A percentile compares a stretch with the other conserved stretches of the same genome.
Evolutionary conservation across 2,329 filamentous ascomycete genomes (phyloP).

Genomic region (Macrophomina pseudophaseolina): DNA sequence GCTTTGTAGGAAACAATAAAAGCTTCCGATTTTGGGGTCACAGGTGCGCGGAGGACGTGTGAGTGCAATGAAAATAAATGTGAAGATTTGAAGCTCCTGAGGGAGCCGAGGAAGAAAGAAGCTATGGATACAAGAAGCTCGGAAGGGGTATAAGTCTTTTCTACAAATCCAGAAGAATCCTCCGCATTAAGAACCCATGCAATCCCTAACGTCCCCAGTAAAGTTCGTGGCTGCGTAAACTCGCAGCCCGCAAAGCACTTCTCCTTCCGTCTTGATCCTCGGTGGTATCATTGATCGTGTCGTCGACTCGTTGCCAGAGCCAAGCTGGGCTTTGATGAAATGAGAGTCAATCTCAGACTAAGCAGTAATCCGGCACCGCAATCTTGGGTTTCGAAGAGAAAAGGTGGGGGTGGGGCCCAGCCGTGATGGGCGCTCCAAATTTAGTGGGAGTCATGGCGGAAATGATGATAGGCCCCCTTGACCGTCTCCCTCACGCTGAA

Average conservation of each 20-base stretch:
- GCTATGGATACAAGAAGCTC: slow-evolving; percentile 22
- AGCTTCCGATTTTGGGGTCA: not conserved
- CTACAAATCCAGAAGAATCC: slow-evolving; percentile 12
- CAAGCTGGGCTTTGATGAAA: slow-evolving; percentile 16
- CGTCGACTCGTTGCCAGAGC: slow-evolving; percentile 26
- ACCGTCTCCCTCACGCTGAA: slow-evolving; percentile 45
- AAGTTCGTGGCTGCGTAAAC: not conserved
- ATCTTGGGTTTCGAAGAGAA: slow-evolving; percentile 17
- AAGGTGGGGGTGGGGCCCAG: not conserved
- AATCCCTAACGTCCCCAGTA: slow-evolving; percentile 13
- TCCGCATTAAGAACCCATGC: slow-evolving; percentile 22
- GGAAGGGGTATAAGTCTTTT: slow-evolving; percentile 20
- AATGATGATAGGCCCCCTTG: slow-evolving; percentile 32
- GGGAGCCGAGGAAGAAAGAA: slow-evolving; percentile 3
- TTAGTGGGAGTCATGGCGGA: slow-evolving; percentile 20
- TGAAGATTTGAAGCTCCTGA: not conserved
- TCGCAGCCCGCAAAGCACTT: not conserved
- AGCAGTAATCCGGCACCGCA: slow-evolving; percentile 24
- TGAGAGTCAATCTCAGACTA: slow-evolving; percentile 24
- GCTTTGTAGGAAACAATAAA: not conserved
- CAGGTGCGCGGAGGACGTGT: not conserved
- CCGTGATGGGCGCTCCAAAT: not conserved
- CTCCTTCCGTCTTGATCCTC: not conserved
- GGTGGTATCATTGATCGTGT: slow-evolving; percentile 25
- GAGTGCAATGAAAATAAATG: slow-evolving; percentile 5